Base-by-base conservation (phyloP, 768 basidiomycete species). In the Chalciporus piperatus region DNA sequence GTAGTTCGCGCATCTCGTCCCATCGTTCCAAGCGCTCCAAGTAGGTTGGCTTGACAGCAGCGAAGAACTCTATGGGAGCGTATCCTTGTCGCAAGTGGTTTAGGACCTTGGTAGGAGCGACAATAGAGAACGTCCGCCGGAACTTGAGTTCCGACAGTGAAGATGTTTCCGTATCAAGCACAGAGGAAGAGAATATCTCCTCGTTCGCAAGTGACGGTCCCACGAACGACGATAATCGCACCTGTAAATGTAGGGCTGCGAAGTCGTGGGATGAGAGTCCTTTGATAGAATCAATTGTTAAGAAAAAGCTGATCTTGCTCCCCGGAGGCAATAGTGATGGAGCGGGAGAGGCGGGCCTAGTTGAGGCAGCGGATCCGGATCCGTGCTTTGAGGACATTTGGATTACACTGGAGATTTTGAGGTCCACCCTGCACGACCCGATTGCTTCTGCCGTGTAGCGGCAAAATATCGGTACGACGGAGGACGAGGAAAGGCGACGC, bases 371-470 rank as follows among this genome's bases (percentile, higher is more conserved):
- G 1, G 89, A 91, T 45, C 79, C 75, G 57, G 80, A 77, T 33
- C 74, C 68, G 64, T 85, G 77, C 69, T 80, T 83, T 7, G 83
- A 69, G 2, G 86, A 76, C 38, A 82, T 67, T 42, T 65, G 65
- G 23, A 83, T 73, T 35, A 89, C 80, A 55, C 84, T 91, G 57
- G 88, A 79, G 40, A 92, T 79, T 70, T 85, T 90, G 70, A 97
- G 78, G 57, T 87, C 84, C 48, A 97, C 77, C 20, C 92, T 83
- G 72, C 95, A 98, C 23, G 92, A 92, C 2, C 96, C 97, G 57
- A 98, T 93, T 2, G 95, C 95, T 65, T 98, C 96, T 42, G 92
- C 81, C 1, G 94, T 97, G 63, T 95, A 96, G 28, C 89, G 84
- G 64, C 92, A 96, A 67, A 92, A 92, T 63, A 99, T 93, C 1